These are phyloP conservation scores for Verticillium klebahnii DNA, from an alignment of 2,329 filamentous ascomycete genomes.

Conservation along the genomic window DNA sequence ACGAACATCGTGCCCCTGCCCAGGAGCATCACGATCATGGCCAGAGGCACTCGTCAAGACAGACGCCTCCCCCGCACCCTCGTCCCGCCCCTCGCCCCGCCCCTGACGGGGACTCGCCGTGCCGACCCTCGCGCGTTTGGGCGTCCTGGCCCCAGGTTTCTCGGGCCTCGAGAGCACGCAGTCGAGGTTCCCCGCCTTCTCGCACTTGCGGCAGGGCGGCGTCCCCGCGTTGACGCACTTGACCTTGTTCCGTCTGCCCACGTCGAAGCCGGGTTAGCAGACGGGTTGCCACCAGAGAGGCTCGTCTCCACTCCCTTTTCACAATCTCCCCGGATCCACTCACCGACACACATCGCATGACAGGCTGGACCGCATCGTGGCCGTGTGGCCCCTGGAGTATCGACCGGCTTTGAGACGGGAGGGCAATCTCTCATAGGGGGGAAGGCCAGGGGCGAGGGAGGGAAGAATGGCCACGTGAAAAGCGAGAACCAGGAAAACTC, in stretches of 20 bases:
- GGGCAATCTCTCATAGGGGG: too few relatives aligned
- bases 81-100: too few relatives aligned
- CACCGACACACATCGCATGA: slow-evolving; percentile 29
- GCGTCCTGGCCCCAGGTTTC: slow-evolving; percentile 12
- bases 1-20: neutral
- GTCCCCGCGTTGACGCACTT: slow-evolving; percentile 27
- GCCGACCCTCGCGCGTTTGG: slow-evolving; percentile 1
- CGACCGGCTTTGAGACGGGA: slow-evolving; percentile 4
- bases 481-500: too few relatives aligned
- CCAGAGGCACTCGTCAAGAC: too few relatives aligned
- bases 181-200: slow-evolving; percentile 16
- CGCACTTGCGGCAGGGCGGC: slow-evolving; percentile 25
- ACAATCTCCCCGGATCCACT: slow-evolving; percentile 5
- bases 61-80: too few relatives aligned
- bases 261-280: neutral
- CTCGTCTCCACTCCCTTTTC: too few relatives aligned
- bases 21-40: too few relatives aligned
- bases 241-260: slow-evolving; percentile 25
- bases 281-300: neutral
- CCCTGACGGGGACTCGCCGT: neutral
- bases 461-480: too few relatives aligned
- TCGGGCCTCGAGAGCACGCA: slow-evolving; percentile 18
- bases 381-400: neutral
- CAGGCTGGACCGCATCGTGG: slow-evolving; percentile 26
- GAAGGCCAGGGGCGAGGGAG: too few relatives aligned